Percentiles rank a stretch among this genome's conserved stretches.
Conservation (phyloP, 306 rosid genomes). For the Cucurbita moschata region DNA sequence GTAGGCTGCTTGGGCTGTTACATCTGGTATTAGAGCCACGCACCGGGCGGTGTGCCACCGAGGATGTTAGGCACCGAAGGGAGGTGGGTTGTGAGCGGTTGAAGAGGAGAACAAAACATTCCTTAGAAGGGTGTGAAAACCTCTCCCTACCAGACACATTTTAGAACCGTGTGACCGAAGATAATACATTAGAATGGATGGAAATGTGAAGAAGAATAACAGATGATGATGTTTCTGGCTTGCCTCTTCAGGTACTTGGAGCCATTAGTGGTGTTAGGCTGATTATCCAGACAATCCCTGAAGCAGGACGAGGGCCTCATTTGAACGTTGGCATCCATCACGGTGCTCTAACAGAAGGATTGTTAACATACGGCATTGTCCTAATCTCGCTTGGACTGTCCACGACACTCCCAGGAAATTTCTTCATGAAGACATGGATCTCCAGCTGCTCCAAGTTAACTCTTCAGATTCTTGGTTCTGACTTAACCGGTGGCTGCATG, state of each 20-base stretch:
- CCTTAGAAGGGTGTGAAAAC: too few relatives aligned
- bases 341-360: conserved; percentile 81
- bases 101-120: too few relatives aligned
- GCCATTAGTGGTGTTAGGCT: conserved; percentile 54
- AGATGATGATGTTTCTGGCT: neutral
- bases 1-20: too few relatives aligned
- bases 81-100: too few relatives aligned
- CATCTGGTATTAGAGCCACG: too few relatives aligned
- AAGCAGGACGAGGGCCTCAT: conserved; percentile 59
- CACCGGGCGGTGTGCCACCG: too few relatives aligned
- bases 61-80: too few relatives aligned
- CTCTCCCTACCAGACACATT: too few relatives aligned
- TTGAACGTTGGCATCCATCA: conserved; percentile 55
- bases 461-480: conserved; percentile 75
- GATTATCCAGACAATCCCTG: conserved; percentile 45
- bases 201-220: neutral
- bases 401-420: conserved; percentile 37
- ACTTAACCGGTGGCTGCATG: conserved; percentile 90
- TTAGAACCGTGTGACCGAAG: too few relatives aligned
- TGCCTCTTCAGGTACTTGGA: conserved; percentile 56
- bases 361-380: conserved; percentile 53
- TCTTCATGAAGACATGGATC: conserved; percentile 92
- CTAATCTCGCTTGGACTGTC: conserved; percentile 51
- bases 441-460: conserved; percentile 71
- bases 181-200: too few relatives aligned